phyloP scores from a whole-genome alignment of 257 asterid species.

The Galeopsis tetrahit region DNA sequence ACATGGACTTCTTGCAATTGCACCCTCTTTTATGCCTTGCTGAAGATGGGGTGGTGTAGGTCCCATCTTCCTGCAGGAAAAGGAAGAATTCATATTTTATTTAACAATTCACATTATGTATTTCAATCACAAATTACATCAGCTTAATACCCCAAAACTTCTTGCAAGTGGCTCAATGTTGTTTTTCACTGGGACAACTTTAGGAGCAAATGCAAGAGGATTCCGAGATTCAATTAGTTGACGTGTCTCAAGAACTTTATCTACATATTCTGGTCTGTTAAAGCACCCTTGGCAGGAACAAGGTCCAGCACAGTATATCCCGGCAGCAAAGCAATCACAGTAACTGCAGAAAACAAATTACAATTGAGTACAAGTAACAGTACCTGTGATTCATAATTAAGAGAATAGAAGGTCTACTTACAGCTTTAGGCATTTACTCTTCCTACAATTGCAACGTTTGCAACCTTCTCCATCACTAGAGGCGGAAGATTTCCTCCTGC shows the following conservation, averaged over 20 bases:
- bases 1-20: constrained; percentile 90
- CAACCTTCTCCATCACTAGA: constrained; percentile 56
- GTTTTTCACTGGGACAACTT: constrained; percentile 45
- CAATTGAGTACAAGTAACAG: constrained; percentile 20
- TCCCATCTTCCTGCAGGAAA: constrained; percentile 55
- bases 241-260: constrained; percentile 59
- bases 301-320: constrained; percentile 65
- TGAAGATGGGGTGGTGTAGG: constrained; percentile 55
- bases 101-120: constrained; percentile 15
- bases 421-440: constrained; percentile 82
- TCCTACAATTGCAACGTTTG: constrained; percentile 83
- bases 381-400: constrained; percentile 24
- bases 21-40: constrained; percentile 87
- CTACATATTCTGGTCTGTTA: constrained; percentile 67
- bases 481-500: constrained; percentile 58
- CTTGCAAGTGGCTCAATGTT: constrained; percentile 43
- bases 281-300: constrained; percentile 83
- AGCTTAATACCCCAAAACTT: constrained; percentile 46
- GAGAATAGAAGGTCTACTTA: constrained; percentile 43
- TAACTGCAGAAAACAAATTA: constrained; percentile 55
- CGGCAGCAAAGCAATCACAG: constrained; percentile 89
- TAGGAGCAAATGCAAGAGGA: constrained; percentile 81
- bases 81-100: constrained; percentile 24
- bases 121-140: constrained; percentile 25
- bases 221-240: constrained; percentile 67